Base-by-base conservation (phyloP, 352 stramenopile species). In the Phytophthora litchii region DNA sequence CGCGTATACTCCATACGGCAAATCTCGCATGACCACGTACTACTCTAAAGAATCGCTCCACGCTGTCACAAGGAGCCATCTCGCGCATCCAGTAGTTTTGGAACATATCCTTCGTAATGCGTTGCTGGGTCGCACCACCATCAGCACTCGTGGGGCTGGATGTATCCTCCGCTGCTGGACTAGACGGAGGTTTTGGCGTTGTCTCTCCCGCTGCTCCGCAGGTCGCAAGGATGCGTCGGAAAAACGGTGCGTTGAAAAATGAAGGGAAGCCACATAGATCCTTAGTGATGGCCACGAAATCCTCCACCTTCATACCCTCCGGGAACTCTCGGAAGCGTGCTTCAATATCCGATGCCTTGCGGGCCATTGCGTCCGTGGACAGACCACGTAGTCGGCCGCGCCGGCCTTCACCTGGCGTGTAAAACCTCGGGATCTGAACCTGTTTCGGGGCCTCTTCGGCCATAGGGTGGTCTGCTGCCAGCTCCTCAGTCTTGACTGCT, bases 191-290 rank as follows among this genome's bases (percentile, higher is more conserved):
- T 48, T 75, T 72, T 3, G 46, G 37, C 37, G 48, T 66, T 29
- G 55, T 65, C 45, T 76, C 67, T 41, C 54, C 61, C 19, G 14
- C 47, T 37, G 31, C 45, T 11, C 44, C 52, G 3, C 55, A 43
- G 0, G 64, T 74, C 27, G 68, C 58, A 13, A 86, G 51, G 45
- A 99, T 98, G 5, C 96, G 83, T 38, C 87, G 75, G 70, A 98
- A 99, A 29, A 99, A 89, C 38, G 96, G 94, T 27, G 89, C 88
- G 66, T 99, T 99, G 70, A 99, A 99, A 76, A 99, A 99, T 17
- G 94, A 98, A n/a, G 97, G 97, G 72, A 99, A 98, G 8, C 90
- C 86, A 69, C 96, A 99, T 14, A 99, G 75, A 52, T 98, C 97
- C 70, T 99, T 99, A 3, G 96, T 98, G 21, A 99, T 95, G 5